These are phyloP conservation scores for Acer negundo DNA, from an alignment of 345 rosid species.

Conservation along the genomic window DNA sequence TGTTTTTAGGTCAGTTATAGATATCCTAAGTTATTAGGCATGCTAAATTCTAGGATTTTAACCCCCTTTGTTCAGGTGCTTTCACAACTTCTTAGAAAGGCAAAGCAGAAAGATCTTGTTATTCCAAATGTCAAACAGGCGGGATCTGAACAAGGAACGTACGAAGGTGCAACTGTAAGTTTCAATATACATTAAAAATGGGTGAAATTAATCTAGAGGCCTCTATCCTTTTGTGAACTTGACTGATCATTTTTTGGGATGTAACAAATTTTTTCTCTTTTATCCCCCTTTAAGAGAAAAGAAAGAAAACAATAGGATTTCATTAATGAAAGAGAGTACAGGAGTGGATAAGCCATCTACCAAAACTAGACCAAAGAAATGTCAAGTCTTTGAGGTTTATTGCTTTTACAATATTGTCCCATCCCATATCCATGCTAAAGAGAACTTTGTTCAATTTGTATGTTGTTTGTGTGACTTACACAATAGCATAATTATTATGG, in stretches of 20 bases:
- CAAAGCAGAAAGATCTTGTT: constrained; percentile 80
- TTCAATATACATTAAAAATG: not conserved
- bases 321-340: not conserved
- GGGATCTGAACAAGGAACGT: constrained; percentile 92
- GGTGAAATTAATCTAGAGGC: not conserved
- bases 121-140: constrained; percentile 88
- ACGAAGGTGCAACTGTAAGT: constrained; percentile 99
- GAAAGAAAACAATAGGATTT: no score
- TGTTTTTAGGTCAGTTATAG: constrained; percentile 11
- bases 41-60: constrained; percentile 13
- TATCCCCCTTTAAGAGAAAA: no score
- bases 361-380: not conserved
- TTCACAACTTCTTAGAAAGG: constrained; percentile 96
- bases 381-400: not conserved
- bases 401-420: not conserved
- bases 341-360: not conserved
- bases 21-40: not conserved
- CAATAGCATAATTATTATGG: not conserved
- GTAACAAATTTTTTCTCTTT: no score
- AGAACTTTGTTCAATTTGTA: not conserved
- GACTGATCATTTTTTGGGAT: not conserved
- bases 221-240: not conserved
- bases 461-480: not conserved
- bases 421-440: no score
- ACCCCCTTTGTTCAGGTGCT: constrained; percentile 59